Conservation (phyloP, 495 filamentous ascomycete genomes). For the Massariosphaeria phaeospora region DNA sequence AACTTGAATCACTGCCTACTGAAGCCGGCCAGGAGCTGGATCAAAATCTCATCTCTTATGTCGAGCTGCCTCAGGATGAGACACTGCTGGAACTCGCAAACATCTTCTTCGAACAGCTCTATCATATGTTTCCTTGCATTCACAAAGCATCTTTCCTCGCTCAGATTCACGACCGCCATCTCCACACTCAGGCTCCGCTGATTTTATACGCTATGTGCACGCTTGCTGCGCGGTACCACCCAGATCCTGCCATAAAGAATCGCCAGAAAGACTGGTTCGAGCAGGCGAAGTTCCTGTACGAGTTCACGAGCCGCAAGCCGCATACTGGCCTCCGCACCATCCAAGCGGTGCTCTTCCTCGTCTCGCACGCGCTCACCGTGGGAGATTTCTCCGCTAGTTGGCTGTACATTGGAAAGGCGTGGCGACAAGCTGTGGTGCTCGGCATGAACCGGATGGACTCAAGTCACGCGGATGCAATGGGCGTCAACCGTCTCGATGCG, state of each 20-base stretch:
- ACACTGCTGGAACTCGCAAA: conserved; percentile 17
- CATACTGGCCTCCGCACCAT: conserved; percentile 13
- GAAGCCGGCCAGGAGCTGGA: background rate
- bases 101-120: conserved; percentile 15
- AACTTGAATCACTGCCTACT: background rate
- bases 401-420: conserved; percentile 22
- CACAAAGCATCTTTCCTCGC: conserved; percentile 13
- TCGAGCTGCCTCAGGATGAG: conserved; percentile 7
- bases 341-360: conserved; percentile 16
- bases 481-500: too few species aligned
- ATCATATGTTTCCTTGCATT: conserved; percentile 19
- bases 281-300: conserved; percentile 22
- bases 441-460: conserved; percentile 22
- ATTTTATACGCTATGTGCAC: conserved; percentile 20
- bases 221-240: conserved; percentile 12
- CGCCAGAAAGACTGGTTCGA: conserved; percentile 12
- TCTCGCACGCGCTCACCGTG: conserved; percentile 7
- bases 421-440: conserved; percentile 22
- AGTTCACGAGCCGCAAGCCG: conserved; percentile 14
- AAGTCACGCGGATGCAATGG: too few species aligned
- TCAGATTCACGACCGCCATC: conserved; percentile 1
- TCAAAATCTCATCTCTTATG: background rate
- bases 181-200: conserved; percentile 13
- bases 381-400: conserved; percentile 22
- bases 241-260: conserved; percentile 4